These are phyloP conservation scores for Ogataea haglerorum DNA, from an alignment of 805 yeast genomes.

Conservation along the genomic window DNA sequence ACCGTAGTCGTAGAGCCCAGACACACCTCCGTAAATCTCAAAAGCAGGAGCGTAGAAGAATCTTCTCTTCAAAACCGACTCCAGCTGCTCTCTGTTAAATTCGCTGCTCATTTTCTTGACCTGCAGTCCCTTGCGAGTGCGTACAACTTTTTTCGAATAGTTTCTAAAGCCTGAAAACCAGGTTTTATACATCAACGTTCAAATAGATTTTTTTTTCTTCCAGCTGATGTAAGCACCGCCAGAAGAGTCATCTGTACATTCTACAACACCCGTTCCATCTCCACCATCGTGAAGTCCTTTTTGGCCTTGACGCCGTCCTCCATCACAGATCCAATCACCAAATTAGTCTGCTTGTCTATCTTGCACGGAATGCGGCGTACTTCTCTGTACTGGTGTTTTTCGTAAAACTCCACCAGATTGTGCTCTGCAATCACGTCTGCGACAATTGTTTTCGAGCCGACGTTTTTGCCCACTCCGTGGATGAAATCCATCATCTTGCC, in stretches of 20 bases:
- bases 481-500: slow-evolving; percentile 21
- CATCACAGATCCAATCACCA: slow-evolving; percentile 21
- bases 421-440: slow-evolving; percentile 51
- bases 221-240: slow-evolving; percentile 7
- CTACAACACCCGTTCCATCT: slow-evolving; percentile 21
- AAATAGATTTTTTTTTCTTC: slow-evolving; percentile 5
- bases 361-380: slow-evolving; percentile 25
- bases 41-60: slow-evolving; percentile 97
- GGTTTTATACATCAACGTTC: slow-evolving; percentile 7
- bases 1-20: slow-evolving; percentile 97
- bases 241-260: not conserved
- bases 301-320: slow-evolving; percentile 40
- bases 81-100: slow-evolving; percentile 84
- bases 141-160: slow-evolving; percentile 15
- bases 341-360: slow-evolving; percentile 23
- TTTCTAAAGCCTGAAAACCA: slow-evolving; percentile 14
- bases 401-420: slow-evolving; percentile 43
- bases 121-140: slow-evolving; percentile 14
- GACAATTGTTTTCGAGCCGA: slow-evolving; percentile 24
- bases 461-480: slow-evolving; percentile 13
- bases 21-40: slow-evolving; percentile 97
- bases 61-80: slow-evolving; percentile 88
- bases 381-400: slow-evolving; percentile 37
- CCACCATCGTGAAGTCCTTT: slow-evolving; percentile 41
- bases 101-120: slow-evolving; percentile 23